phyloP scores from a whole-genome alignment of 768 basidiomycete species.

The Suillus placidus region DNA sequence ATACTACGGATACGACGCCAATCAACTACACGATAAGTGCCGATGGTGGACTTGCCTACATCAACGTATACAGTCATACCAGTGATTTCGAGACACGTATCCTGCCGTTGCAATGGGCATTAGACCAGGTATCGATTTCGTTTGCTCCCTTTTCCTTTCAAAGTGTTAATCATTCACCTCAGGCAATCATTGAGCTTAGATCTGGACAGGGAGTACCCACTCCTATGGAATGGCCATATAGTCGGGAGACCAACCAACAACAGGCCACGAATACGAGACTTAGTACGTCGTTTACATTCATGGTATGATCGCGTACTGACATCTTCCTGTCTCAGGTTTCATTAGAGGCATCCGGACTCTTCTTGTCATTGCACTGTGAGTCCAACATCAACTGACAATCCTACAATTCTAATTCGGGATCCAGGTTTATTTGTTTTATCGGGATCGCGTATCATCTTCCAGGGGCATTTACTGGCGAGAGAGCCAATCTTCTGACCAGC shows the following conservation, averaged over 20 bases:
- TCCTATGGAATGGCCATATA: slow-evolving; percentile 75
- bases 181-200: slow-evolving; percentile 75
- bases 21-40: slow-evolving; percentile 73
- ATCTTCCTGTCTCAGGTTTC: slow-evolving; percentile 46
- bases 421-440: slow-evolving; percentile 68
- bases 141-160: neutral
- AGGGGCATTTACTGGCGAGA: slow-evolving; percentile 67
- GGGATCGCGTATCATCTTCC: slow-evolving; percentile 81
- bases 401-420: slow-evolving; percentile 6
- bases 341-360: slow-evolving; percentile 62
- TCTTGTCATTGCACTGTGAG: slow-evolving; percentile 69
- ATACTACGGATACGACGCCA: slow-evolving; percentile 31
- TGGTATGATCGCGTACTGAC: neutral
- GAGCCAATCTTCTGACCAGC: slow-evolving; percentile 62
- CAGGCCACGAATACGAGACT: slow-evolving; percentile 57
- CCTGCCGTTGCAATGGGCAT: slow-evolving; percentile 77
- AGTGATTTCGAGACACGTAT: slow-evolving; percentile 71
- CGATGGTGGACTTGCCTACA: slow-evolving; percentile 63
- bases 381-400: slow-evolving; percentile 2
- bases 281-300: slow-evolving; percentile 41
- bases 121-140: slow-evolving; percentile 52
- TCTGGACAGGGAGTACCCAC: slow-evolving; percentile 57
- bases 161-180: slow-evolving; percentile 3
- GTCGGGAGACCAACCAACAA: slow-evolving; percentile 65
- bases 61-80: slow-evolving; percentile 65